Conservation (phyloP, 768 basidiomycete species). For the Tylopilus plumbeoviolaceoides region DNA sequence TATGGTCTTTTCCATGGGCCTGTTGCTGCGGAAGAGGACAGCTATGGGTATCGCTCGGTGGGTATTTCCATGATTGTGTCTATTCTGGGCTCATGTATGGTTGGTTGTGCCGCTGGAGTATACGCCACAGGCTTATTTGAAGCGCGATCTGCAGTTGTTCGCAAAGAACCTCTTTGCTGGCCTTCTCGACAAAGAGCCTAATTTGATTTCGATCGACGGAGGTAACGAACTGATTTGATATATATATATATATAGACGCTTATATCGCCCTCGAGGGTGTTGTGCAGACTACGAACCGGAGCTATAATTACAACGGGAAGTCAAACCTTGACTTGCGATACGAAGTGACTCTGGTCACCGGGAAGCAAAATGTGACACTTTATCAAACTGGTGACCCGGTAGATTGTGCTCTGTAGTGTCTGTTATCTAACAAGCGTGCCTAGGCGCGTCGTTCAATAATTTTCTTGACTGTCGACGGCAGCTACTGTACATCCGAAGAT, state of each 20-base stretch:
- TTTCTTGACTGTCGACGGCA: conserved; percentile 36
- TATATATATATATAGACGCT: no score
- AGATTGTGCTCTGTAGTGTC: neutral
- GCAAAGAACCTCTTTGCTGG: conserved; percentile 19
- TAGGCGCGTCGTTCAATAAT: conserved; percentile 35
- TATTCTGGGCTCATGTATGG: neutral
- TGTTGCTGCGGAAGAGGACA: conserved; percentile 25
- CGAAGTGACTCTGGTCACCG: conserved; percentile 30
- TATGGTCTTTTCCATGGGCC: conserved; percentile 22
- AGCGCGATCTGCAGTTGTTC: conserved; percentile 33
- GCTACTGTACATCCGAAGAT: conserved; percentile 36
- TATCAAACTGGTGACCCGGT: conserved; percentile 31
- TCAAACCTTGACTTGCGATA: conserved; percentile 32
- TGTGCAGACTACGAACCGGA: conserved; percentile 18
- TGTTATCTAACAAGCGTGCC: neutral
- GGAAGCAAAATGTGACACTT: conserved; percentile 27
- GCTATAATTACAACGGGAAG: conserved; percentile 25
- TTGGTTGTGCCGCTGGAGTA: conserved; percentile 25
- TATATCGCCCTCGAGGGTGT: conserved; percentile 15
- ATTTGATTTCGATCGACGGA: conserved; percentile 34
- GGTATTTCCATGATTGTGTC: neutral
- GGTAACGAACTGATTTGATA: conserved; percentile 22
- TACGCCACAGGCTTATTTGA: conserved; percentile 30
- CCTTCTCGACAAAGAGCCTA: conserved; percentile 25
- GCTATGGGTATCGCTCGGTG: conserved; percentile 32